Conservation (phyloP, 179 eudicot genomes). For the Sideroxylon spinosum region DNA sequence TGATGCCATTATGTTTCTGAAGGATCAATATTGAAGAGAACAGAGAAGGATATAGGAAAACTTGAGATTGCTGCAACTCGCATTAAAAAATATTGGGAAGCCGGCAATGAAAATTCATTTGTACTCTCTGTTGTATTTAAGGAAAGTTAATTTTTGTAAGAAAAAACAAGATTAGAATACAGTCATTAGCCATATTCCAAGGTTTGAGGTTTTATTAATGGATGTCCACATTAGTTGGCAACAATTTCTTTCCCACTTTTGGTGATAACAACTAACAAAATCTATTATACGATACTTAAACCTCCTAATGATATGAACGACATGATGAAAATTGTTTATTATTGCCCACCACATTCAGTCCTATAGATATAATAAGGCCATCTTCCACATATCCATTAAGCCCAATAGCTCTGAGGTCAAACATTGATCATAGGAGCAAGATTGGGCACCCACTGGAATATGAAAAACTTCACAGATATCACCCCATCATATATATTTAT, state of each 20-base stretch:
- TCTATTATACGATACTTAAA: too few species aligned
- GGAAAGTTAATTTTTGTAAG: neutral
- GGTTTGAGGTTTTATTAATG: neutral
- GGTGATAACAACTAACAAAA: too few species aligned
- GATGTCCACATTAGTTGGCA: neutral
- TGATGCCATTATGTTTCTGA: constrained; percentile 11
- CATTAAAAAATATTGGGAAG: neutral
- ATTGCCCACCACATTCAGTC: too few species aligned
- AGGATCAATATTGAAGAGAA: neutral
- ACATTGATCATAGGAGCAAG: too few species aligned
- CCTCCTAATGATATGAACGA: too few species aligned
- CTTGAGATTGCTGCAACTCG: neutral
- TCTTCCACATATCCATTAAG: too few species aligned
- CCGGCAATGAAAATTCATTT: neutral
- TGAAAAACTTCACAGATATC: too few species aligned
- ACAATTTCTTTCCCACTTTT: neutral
- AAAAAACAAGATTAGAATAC: neutral
- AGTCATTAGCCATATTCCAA: neutral
- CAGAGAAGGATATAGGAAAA: neutral
- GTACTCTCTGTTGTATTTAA: neutral
- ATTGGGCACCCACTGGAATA: too few species aligned
- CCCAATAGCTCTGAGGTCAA: too few species aligned
- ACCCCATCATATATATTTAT: too few species aligned
- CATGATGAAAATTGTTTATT: too few species aligned
- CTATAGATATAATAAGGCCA: too few species aligned